Conservation (phyloP, 495 filamentous ascomycete species). For the Penicillium steckii region DNA sequence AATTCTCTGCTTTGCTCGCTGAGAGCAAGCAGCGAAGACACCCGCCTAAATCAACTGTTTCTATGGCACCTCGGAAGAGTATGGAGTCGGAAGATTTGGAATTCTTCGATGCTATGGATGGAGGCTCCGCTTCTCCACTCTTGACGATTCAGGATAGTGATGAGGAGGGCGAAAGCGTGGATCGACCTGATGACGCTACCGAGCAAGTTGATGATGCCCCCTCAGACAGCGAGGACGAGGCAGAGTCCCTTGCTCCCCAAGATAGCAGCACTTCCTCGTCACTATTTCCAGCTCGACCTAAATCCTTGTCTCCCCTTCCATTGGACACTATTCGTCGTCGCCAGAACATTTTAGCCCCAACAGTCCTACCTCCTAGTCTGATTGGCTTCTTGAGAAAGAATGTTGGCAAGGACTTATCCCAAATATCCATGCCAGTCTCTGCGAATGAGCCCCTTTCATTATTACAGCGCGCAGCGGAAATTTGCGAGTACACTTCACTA, state of each 20-base stretch:
- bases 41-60: conserved; percentile 38
- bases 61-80: conserved; percentile 64
- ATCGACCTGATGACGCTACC: conserved; percentile 21
- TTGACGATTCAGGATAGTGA: conserved; percentile 70
- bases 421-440: conserved; percentile 95
- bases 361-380: conserved; percentile 77
- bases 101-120: conserved; percentile 89
- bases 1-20: conserved; percentile 73
- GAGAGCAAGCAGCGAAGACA: conserved; percentile 77
- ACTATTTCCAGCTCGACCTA: conserved; percentile 72
- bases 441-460: conserved; percentile 91
- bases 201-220: conserved; percentile 43
- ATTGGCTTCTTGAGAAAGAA: conserved; percentile 96
- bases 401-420: conserved; percentile 94
- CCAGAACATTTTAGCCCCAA: conserved; percentile 66
- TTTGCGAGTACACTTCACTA: conserved; percentile 83
- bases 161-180: conserved; percentile 40
- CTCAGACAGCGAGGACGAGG: conserved; percentile 57
- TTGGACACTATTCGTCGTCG: conserved; percentile 66
- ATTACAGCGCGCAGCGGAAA: conserved; percentile 83
- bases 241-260: conserved; percentile 34
- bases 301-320: conserved; percentile 76
- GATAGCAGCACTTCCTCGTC: conserved; percentile 41
- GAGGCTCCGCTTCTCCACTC: conserved; percentile 63
- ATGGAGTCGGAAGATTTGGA: conserved; percentile 81